These are phyloP conservation scores for Gossypium raimondii DNA, from an alignment of 345 rosid species.

Conservation along the genomic window DNA sequence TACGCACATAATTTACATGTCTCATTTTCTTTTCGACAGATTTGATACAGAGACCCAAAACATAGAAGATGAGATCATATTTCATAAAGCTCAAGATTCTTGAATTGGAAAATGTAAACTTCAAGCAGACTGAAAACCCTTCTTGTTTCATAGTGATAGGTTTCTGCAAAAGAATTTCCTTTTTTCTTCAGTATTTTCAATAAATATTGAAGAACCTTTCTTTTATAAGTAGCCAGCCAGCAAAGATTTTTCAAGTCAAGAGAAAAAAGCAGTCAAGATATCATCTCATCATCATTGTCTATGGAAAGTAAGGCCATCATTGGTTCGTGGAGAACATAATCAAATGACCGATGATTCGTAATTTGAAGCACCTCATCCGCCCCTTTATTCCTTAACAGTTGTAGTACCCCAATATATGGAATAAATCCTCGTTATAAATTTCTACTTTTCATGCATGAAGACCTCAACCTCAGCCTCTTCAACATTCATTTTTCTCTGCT, in stretches of 20 bases:
- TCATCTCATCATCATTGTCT: conserved; percentile 13
- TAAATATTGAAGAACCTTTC: conserved; percentile 9
- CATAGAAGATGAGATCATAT: conserved; percentile 1
- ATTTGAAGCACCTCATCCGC: conserved; percentile 32
- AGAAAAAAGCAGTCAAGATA: conserved; percentile 36
- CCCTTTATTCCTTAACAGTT: conserved; percentile 28
- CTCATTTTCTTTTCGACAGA: not conserved
- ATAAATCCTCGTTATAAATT: conserved; percentile 38
- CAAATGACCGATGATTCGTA: conserved; percentile 23
- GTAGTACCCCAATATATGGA: conserved; percentile 16
- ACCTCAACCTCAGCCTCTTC: conserved; percentile 4
- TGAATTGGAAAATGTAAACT: conserved; percentile 22
- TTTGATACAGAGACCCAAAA: conserved; percentile 12
- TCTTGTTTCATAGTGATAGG: not conserved
- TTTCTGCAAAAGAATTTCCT: conserved; percentile 13
- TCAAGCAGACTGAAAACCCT: conserved; percentile 20
- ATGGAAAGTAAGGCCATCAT: conserved; percentile 33
- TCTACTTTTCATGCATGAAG: conserved; percentile 25
- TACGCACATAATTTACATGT: not conserved
- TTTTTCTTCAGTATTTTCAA: conserved; percentile 5
- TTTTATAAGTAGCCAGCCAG: conserved; percentile 18
- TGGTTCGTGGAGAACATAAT: conserved; percentile 51
- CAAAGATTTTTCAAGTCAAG: conserved; percentile 20
- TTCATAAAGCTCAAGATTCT: conserved; percentile 28
- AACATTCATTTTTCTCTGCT: not conserved